Conservation (phyloP, 148 eudicot genomes). For the Vaccinium macrocarpon region DNA sequence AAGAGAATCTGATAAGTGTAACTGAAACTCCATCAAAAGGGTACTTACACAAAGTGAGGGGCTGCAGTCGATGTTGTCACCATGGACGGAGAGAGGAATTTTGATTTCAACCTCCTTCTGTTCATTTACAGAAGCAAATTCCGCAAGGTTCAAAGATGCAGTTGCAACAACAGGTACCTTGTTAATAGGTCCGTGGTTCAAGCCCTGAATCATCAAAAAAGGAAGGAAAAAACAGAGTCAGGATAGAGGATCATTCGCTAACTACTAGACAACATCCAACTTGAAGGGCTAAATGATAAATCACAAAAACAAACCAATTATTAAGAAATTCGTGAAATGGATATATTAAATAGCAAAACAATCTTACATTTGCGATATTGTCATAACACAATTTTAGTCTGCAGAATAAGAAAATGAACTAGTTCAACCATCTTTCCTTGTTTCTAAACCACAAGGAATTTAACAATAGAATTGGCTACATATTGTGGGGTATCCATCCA, state of each 20-base stretch:
- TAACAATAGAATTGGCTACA: neutral
- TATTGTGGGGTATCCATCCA: neutral
- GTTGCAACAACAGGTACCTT: constrained; percentile 37
- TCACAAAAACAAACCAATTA: neutral
- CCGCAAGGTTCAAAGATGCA: constrained; percentile 53
- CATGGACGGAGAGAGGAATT: constrained; percentile 42
- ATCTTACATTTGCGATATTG: neutral
- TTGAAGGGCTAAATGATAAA: neutral
- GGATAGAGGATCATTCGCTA: neutral
- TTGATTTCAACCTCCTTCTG: constrained; percentile 34
- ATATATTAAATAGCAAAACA: too few relatives aligned
- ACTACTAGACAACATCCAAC: neutral
- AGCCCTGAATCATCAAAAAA: constrained; percentile 26
- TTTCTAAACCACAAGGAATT: neutral
- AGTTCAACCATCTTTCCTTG: constrained; percentile 2
- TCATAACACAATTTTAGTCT: neutral
- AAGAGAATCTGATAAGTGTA: neutral
- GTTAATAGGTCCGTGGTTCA: constrained; percentile 37
- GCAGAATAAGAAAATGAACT: neutral
- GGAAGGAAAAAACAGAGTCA: neutral
- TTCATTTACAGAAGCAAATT: constrained; percentile 45
- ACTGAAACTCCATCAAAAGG: neutral
- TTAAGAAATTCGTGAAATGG: neutral
- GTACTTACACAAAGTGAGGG: constrained; percentile 56
- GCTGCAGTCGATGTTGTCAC: constrained; percentile 23